Percentiles rank a stretch among this genome's conserved stretches.
Evolutionary conservation across 495 filamentous ascomycete genomes (phyloP).

Genomic region (Aspergillus wentii): DNA sequence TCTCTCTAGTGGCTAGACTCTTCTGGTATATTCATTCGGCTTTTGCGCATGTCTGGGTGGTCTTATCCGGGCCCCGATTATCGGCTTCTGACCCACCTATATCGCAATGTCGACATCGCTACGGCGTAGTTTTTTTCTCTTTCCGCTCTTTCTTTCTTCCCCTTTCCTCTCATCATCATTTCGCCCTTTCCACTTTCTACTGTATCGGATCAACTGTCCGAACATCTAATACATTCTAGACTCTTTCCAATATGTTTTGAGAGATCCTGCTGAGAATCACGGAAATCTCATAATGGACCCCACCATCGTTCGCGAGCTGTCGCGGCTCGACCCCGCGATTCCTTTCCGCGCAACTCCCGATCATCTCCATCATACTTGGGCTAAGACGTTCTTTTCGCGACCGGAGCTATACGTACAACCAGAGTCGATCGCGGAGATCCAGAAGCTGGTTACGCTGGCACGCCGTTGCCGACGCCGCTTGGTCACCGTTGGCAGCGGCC

Average conservation of each 20-base stretch:
- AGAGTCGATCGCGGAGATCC: conserved; percentile 69
- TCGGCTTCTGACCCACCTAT: no score
- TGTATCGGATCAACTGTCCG: no score
- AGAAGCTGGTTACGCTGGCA: conserved; percentile 76
- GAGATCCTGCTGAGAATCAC: background rate
- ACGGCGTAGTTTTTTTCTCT: conserved; percentile 6
- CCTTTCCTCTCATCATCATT: conserved; percentile 2
- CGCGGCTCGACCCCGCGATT: conserved; percentile 50
- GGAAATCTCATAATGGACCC: conserved; percentile 36
- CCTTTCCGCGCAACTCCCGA: conserved; percentile 70
- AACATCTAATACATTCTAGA: no score
- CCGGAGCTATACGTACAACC: conserved; percentile 90
- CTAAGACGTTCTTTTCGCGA: conserved; percentile 78
- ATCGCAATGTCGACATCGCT: background rate
- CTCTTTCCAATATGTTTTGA: conserved; percentile 6
- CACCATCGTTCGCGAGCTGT: conserved; percentile 46
- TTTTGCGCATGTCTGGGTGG: no score
- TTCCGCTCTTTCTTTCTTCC: conserved; percentile 4
- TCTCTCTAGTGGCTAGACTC: no score
- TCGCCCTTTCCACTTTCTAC: conserved; percentile 3
- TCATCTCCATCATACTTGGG: conserved; percentile 93
- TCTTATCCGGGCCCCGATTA: no score
- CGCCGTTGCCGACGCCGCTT: conserved; percentile 75
- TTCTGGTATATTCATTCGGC: no score
- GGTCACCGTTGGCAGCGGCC: conserved; percentile 75